A percentile compares a stretch with the other conserved stretches of the same genome.
Evolutionary conservation across 192 early-diverging fungal genomes (phyloP).

Genomic region (Podila epicladia): DNA sequence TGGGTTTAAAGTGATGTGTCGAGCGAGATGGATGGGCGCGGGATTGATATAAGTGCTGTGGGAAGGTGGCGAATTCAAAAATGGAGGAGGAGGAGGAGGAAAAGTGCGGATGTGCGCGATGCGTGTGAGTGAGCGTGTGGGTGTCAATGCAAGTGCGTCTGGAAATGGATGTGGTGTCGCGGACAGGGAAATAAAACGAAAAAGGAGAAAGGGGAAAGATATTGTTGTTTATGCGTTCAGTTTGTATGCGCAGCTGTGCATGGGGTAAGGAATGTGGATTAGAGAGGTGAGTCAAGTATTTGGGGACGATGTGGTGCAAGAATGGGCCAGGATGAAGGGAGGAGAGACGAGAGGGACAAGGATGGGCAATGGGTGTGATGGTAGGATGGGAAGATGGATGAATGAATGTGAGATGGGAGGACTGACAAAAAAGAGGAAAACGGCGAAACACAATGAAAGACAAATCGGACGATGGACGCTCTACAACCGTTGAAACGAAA

Average conservation of each 20-base stretch:
- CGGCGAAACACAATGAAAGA: background rate
- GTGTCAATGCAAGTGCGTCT: background rate
- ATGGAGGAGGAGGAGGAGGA: background rate
- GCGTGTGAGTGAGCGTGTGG: background rate
- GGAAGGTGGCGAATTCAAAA: background rate
- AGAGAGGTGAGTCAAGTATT: background rate
- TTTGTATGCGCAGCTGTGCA: background rate
- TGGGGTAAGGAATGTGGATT: background rate
- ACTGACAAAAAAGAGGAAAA: background rate
- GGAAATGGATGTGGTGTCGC: too few species aligned
- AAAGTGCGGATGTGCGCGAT: background rate
- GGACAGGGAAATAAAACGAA: too few species aligned
- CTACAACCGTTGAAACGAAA: too few species aligned
- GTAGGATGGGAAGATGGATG: background rate
- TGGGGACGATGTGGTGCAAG: background rate
- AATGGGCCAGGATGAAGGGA: background rate
- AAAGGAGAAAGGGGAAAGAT: too few species aligned
- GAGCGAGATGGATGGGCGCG: background rate
- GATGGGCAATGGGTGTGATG: slow-evolving; percentile 1
- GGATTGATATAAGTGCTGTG: background rate
- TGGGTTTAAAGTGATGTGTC: background rate
- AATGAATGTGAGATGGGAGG: background rate
- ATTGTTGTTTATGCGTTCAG: too few species aligned
- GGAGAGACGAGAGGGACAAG: background rate
- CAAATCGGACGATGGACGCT: background rate